Conservation (phyloP, 495 filamentous ascomycete species). For the Hypomontagnella monticulosa region DNA sequence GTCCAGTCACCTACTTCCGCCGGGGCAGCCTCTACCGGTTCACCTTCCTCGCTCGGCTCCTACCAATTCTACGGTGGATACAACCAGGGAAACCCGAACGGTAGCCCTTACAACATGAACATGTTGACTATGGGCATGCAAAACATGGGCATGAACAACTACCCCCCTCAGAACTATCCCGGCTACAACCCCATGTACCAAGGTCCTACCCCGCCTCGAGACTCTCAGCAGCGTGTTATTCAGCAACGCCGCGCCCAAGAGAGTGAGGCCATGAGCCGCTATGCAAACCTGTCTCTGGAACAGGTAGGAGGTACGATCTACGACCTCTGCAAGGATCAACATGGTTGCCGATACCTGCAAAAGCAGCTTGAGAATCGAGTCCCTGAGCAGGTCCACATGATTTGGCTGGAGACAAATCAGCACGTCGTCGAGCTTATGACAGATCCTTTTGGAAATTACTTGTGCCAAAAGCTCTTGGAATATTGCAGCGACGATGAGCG, state of each 20-base stretch:
- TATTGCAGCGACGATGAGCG: constrained; percentile 93
- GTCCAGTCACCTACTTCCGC: constrained; percentile 46
- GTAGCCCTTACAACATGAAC: constrained; percentile 57
- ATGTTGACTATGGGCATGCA: constrained; percentile 69
- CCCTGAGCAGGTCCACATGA: constrained; percentile 84
- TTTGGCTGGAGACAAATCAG: constrained; percentile 89
- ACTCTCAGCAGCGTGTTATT: constrained; percentile 76
- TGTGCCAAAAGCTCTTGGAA: constrained; percentile 96
- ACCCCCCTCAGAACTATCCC: constrained; percentile 61
- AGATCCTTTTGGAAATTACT: constrained; percentile 97
- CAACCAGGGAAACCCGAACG: constrained; percentile 34
- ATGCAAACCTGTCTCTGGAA: constrained; percentile 80
- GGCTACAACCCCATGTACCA: constrained; percentile 57
- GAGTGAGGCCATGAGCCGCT: constrained; percentile 75
- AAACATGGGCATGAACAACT: constrained; percentile 64
- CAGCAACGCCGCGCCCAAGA: constrained; percentile 73
- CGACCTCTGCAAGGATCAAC: constrained; percentile 92
- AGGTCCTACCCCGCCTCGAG: constrained; percentile 59
- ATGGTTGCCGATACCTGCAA: constrained; percentile 94
- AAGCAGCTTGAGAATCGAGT: constrained; percentile 94
- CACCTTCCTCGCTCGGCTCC: constrained; percentile 47
- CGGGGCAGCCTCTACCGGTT: constrained; percentile 43
- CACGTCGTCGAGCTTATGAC: constrained; percentile 98
- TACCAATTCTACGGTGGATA: constrained; percentile 58
- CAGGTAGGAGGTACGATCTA: constrained; percentile 83